Evolutionary conservation across 192 early-diverging fungal species (phyloP).

Genomic region (Geosiphon pyriformis): DNA sequence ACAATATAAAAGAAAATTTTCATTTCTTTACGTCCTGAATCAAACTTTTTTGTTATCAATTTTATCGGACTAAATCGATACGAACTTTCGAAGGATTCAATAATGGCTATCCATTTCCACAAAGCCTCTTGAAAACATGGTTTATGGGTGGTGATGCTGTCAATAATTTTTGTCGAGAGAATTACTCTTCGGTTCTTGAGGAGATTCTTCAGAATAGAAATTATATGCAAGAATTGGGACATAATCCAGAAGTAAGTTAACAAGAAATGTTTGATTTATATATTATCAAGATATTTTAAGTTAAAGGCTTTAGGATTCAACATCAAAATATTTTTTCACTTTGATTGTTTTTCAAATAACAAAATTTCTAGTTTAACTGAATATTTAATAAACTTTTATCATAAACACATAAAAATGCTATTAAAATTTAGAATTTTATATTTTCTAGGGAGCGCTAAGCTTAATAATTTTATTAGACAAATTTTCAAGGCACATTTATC

Average conservation of each 20-base stretch:
- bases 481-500: constrained; percentile 60
- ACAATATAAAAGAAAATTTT: not conserved
- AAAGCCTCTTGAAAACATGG: not conserved
- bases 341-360: no score
- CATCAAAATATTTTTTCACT: no score
- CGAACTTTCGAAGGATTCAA: not conserved
- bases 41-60: no score
- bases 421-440: no score
- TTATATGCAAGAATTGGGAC: constrained; percentile 13
- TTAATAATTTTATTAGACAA: constrained; percentile 56
- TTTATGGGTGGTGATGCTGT: not conserved
- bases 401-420: no score
- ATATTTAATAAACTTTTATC: no score
- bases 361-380: no score
- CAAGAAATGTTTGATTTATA: no score
- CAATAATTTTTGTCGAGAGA: not conserved
- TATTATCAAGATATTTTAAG: no score
- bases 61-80: no score
- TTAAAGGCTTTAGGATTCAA: no score
- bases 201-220: constrained; percentile 10
- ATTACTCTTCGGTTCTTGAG: not conserved
- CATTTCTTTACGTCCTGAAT: no score
- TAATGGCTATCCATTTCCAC: not conserved
- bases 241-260: constrained; percentile 4
- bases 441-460: constrained; percentile 2